Evolutionary conservation across 2,329 filamentous ascomycete genomes (phyloP), one percentile per base, ranked within the genome.

Genomic region (Cytospora mali): DNA sequence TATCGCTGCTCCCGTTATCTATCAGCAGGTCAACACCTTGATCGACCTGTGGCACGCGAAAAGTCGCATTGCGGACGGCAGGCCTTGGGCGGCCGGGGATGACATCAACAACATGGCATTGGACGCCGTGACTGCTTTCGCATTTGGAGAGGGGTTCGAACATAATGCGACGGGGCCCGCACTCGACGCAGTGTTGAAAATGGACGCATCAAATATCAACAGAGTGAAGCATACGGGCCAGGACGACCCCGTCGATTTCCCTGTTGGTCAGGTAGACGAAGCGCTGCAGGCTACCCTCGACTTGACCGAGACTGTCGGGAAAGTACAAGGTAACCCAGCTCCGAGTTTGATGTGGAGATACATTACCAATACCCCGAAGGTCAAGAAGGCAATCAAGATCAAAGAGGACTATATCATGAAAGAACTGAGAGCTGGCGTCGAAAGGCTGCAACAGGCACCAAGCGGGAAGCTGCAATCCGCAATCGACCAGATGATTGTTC

Each of bases 21-120:
- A 56, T 21, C 11, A 18, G 14, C 10, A 29, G 9, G 42, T 29
- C 64, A 67, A 68, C 28, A 68, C 69, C 6, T 29, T 69, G 0
- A 50, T 63, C 2, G 55, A 65, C 1, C 58, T 64, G 18, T 70
- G 69, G 31, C 65, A 69, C 3, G 52, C 66, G 1, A 67, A 66
- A 54, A 58, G 59, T 3, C 23, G 18, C 18, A 48, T 61, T 11
- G 53, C 60, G 2, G 55, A 66, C 13, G 67, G 67, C 42, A 55
- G 63, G 29, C 48, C 61, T 21, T 58, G 67, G 25, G 62, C 55
- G 9, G 58, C 35, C 2, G 13, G 10, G 11, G 10, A 16, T 11
- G 58, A 61, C 50, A 25, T 61, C 5, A 9, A 29, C 13, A 14
- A 35, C 6, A 50, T 33, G 3, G 29, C 50, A 3, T 14, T 46